Evolutionary conservation across 768 basidiomycete species (phyloP).

Genomic region (Amanita inopinata): DNA sequence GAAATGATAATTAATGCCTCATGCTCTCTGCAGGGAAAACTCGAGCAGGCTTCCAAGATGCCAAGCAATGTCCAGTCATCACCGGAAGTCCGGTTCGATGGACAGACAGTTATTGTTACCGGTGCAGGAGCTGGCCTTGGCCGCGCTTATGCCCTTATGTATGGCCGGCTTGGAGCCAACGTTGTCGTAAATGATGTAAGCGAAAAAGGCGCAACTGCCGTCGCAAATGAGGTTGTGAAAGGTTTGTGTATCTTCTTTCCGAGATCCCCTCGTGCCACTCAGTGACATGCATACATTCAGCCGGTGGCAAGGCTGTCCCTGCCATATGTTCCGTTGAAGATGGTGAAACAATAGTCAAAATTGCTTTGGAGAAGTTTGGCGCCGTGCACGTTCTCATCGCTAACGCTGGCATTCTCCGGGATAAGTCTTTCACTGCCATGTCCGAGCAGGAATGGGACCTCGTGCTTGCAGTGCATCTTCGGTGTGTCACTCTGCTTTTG

Average conservation of each 20-base stretch:
- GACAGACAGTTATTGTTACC: conserved; percentile 88
- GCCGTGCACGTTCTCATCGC: conserved; percentile 80
- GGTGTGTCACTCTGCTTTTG: conserved; percentile 23
- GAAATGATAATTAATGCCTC: background rate
- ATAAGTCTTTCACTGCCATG: conserved; percentile 89
- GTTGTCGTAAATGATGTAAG: conserved; percentile 94
- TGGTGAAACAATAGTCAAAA: conserved; percentile 81
- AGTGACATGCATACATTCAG: conserved; percentile 25
- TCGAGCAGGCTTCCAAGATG: conserved; percentile 53
- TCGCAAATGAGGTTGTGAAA: conserved; percentile 80
- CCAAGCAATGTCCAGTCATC: conserved; percentile 61
- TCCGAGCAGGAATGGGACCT: conserved; percentile 90
- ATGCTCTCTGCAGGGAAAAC: conserved; percentile 31
- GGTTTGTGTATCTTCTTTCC: conserved; percentile 30
- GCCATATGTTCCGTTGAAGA: conserved; percentile 87
- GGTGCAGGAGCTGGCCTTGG: conserved; percentile 95
- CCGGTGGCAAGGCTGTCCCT: conserved; percentile 80
- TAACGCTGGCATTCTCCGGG: conserved; percentile 90
- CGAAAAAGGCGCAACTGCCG: conserved; percentile 71
- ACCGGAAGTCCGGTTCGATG: conserved; percentile 70
- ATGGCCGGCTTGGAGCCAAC: conserved; percentile 86
- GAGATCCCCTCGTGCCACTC: background rate
- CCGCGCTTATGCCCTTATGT: conserved; percentile 87
- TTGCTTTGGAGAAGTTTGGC: conserved; percentile 81
- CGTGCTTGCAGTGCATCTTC: conserved; percentile 80